Base-by-base conservation (phyloP, 169 alveolate species). In the Besnoitia besnoiti region DNA sequence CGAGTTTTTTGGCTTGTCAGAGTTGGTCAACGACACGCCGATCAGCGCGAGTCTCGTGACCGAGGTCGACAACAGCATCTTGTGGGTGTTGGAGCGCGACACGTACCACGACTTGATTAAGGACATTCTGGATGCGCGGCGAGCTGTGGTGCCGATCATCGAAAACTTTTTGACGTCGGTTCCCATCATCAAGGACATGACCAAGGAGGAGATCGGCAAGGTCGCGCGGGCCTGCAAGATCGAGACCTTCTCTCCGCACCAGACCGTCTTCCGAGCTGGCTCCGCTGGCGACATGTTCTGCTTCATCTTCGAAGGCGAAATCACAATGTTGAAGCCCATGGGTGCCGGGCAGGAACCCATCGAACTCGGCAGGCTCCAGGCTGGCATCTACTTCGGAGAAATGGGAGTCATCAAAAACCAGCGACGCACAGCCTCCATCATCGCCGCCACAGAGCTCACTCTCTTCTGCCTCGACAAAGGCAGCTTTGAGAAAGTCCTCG, bases 321-420 rank as follows among this genome's bases (percentile, higher is more conserved):
- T 90, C 4, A 82, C 79, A 82, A 91, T 90, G 50, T 90, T 82
- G 84, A 91, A 91, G 35, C 94, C 94, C 35, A 37, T 40, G 87
- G 87, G 59, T 27, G 87, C 87, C 8, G 87, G 87, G 21, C 87
- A 77, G 59, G 89, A 82, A 35, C 84, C 88, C 33, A 89, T 91
- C 55, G 94, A 91, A 73, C 94, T 91, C 16, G 94, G 90, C 55
- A 55, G 94, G 37, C 94, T 82, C 79, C 90, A 85, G 62, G 37
- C 49, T 47, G 94, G 94, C 85, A 97, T 94, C 89, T 95, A 95
- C 79, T 96, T 96, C 75, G 97, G 97, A 21, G 97, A 96, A 93
- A 84, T 91, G 88, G 92, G 94, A 21, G 85, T 96, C 35, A 95
- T 96, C 24, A 90, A 94, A 90, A 91, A 93, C 90, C 61, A 67